These are phyloP conservation scores for Clarireedia hainanense DNA, from an alignment of 2,329 filamentous ascomycete species.

Conservation along the genomic window DNA sequence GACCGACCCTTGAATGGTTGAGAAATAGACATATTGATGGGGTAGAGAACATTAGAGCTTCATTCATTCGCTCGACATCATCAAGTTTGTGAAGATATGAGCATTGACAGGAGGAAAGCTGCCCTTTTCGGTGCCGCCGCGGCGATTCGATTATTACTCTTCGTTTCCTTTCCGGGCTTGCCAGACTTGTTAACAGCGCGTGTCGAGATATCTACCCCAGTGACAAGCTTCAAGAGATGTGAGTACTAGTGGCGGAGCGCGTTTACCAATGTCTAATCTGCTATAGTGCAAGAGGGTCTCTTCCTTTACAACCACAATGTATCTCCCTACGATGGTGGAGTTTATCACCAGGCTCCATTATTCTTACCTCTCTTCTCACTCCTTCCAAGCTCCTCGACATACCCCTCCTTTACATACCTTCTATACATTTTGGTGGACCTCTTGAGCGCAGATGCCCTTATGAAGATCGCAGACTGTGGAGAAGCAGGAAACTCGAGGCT, in stretches of 20 bases:
- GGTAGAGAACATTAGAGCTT: constrained; percentile 9
- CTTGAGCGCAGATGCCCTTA: constrained; percentile 71
- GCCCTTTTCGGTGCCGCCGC: constrained; percentile 70
- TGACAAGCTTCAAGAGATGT: constrained; percentile 97
- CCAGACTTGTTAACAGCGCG: constrained; percentile 80
- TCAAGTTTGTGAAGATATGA: constrained; percentile 33
- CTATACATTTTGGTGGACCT: constrained; percentile 79
- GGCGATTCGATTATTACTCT: constrained; percentile 70
- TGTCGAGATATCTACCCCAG: constrained; percentile 93
- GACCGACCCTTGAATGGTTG: neutral
- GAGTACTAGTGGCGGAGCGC: constrained; percentile 16
- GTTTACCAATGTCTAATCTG: constrained; percentile 7
- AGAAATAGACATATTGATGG: neutral
- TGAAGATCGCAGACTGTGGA: constrained; percentile 71
- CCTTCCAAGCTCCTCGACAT: constrained; percentile 60
- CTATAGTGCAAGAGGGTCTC: constrained; percentile 82
- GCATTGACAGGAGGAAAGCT: constrained; percentile 49
- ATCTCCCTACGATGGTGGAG: constrained; percentile 92
- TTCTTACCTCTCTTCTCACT: constrained; percentile 87
- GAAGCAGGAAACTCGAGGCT: constrained; percentile 66
- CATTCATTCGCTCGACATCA: constrained; percentile 15
- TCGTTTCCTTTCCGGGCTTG: constrained; percentile 71
- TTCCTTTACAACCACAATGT: constrained; percentile 96
- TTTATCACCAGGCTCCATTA: constrained; percentile 74
- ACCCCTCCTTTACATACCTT: constrained; percentile 67